Percentiles rank a stretch among this genome's conserved stretches.
phyloP scores from a whole-genome alignment of 2,329 filamentous ascomycete species.

The Allantophomopsis cytisporea region DNA sequence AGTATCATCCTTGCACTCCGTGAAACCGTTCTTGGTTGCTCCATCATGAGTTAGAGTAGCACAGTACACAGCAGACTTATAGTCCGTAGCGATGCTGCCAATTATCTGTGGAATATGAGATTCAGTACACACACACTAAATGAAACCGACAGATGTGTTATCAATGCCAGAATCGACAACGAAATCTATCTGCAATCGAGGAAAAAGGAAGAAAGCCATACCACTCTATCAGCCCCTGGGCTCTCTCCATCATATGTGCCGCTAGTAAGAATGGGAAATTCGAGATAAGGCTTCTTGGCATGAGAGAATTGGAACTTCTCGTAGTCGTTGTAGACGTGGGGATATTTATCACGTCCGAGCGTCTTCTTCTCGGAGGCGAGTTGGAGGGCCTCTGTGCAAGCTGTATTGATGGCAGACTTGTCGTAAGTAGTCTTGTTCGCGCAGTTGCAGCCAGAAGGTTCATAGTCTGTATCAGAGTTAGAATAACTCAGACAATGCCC shows the following conservation, averaged over 20 bases:
- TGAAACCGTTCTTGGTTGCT: constrained; percentile 15
- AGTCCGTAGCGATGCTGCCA: constrained; percentile 15
- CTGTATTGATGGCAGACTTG: constrained; percentile 11
- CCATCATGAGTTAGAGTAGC: constrained; percentile 18
- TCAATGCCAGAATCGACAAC: no score
- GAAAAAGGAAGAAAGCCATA: background rate
- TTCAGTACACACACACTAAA: background rate
- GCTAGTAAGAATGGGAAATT: constrained; percentile 16
- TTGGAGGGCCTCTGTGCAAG: constrained; percentile 11
- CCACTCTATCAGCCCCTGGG: constrained; percentile 18
- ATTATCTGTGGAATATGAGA: constrained; percentile 7
- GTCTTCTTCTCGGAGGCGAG: constrained; percentile 13
- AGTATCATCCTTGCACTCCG: constrained; percentile 14
- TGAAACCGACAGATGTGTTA: no score
- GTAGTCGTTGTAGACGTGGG: constrained; percentile 20
- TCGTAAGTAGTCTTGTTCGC: constrained; percentile 12
- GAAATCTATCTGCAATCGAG: no score
- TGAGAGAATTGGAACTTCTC: constrained; percentile 18
- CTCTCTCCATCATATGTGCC: constrained; percentile 11
- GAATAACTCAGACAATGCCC: no score
- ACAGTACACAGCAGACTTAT: constrained; percentile 15
- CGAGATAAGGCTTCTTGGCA: constrained; percentile 16
- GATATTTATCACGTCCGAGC: constrained; percentile 15
- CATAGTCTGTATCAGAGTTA: constrained; percentile 4
- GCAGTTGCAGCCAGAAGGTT: constrained; percentile 11